Evolutionary conservation across 306 rosid genomes (phyloP), one percentile per base, ranked within the genome.

Genomic region (Corylus avellana): DNA sequence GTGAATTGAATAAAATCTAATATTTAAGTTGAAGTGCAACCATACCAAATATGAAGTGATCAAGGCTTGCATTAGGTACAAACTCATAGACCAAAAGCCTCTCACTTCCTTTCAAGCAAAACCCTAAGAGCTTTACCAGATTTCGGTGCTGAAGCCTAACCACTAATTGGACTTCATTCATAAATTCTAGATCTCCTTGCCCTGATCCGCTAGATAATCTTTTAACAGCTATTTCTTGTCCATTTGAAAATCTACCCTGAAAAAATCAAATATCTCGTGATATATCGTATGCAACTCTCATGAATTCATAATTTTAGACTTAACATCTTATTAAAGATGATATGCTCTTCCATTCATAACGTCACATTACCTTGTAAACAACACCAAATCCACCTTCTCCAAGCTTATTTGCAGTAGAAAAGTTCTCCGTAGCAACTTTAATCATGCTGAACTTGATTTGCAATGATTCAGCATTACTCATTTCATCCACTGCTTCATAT

Each of bases 311-410:
- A 37, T 37, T 37, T 42, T 42, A 42, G 46, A 5, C 5, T 4
- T 42, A 42, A 42, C 46, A 5, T 42, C 46, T 42, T 42, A 4
- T 42, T 5, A 42, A 42, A 42, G 46, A 14, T 1, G 7, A 8
- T 6, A 25, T 16, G 5, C 44, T 44, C 42, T 3, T 12, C 27
- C 56, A 68, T 18, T 0, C 1, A 66, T 12, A 2, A 37, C 3
- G 22, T 18, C 5, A 37, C 55, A 32, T 32, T 42, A 78, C 87
- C 83, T 83, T 77, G 72, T 71, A 86, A 56, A 83, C 81, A 3
- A 37, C 72, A 8, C 85, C 83, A 77, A 83, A 80, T 35, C 85
- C 81, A 27, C 87, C 83, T 50, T 75, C 20, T 13, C 86, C 87
- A 32, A 86, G 4, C 44, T 53, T 82, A 44, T 80, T 75, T 1